Evolutionary conservation across 495 filamentous ascomycete species (phyloP).

Genomic region (Aspergillus coremiiformis): DNA sequence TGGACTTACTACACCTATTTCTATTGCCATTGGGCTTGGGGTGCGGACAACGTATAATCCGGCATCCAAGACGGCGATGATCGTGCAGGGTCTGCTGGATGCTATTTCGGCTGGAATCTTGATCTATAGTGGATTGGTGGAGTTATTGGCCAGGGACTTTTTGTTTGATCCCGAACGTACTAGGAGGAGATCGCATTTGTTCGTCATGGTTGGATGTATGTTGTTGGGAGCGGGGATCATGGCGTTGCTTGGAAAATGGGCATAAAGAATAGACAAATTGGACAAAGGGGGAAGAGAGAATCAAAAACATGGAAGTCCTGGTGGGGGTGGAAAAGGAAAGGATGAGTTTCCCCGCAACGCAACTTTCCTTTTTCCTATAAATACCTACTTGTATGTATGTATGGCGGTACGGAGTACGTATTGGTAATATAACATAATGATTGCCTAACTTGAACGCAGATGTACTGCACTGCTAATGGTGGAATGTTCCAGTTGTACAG

Average conservation of each 20-base stretch:
- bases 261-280: constrained; percentile 12
- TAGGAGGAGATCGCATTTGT: constrained; percentile 19
- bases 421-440: background rate
- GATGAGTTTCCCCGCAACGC: background rate
- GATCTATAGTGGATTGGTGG: constrained; percentile 32
- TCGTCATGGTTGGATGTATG: constrained; percentile 23
- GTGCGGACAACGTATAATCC: constrained; percentile 26
- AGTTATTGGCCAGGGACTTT: constrained; percentile 30
- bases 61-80: constrained; percentile 22
- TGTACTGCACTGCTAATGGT: background rate
- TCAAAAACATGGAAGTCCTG: background rate
- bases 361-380: too few relatives aligned
- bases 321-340: background rate
- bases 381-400: background rate
- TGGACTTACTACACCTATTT: constrained; percentile 28
- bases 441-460: background rate
- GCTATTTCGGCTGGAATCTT: constrained; percentile 28
- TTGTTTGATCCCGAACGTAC: constrained; percentile 31
- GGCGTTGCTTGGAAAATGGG: constrained; percentile 31
- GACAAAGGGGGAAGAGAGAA: background rate
- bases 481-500: too few relatives aligned
- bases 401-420: background rate
- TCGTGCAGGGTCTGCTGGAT: constrained; percentile 28
- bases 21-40: constrained; percentile 30
- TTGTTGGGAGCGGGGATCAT: constrained; percentile 25